A percentile compares a stretch with the other conserved stretches of the same genome.
phyloP scores from a whole-genome alignment of 192 early-diverging fungal genomes.

The Funneliformis geosporum region DNA sequence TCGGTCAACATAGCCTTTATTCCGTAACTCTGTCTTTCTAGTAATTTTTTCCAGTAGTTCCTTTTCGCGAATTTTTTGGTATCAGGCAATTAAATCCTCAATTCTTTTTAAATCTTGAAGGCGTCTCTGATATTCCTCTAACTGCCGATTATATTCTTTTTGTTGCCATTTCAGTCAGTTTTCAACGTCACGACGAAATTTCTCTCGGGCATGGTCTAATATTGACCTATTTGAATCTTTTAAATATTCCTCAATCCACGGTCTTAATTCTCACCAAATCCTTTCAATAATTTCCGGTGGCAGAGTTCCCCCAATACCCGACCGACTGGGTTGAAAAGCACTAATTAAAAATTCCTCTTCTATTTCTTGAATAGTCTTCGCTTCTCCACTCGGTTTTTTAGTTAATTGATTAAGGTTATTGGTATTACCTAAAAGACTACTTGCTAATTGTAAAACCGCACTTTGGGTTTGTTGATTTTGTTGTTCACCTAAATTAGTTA shows the following conservation, averaged over 20 bases:
- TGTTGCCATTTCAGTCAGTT: neutral
- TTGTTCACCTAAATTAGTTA: no score
- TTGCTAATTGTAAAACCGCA: neutral
- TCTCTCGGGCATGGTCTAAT: neutral
- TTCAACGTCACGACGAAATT: neutral
- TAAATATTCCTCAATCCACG: conserved; percentile 6
- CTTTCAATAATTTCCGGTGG: neutral
- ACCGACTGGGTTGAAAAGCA: neutral
- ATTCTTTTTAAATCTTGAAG: neutral
- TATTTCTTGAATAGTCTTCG: neutral
- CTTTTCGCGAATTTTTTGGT: neutral
- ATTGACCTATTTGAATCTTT: neutral
- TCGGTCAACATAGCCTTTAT: neutral
- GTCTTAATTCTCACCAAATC: neutral
- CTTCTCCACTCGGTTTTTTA: neutral
- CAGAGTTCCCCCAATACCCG: neutral
- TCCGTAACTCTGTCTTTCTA: neutral
- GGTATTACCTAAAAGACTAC: neutral
- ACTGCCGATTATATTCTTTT: neutral
- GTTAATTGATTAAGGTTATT: neutral
- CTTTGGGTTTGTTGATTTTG: neutral
- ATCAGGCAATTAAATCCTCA: neutral
- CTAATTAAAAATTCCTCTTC: conserved; percentile 6
- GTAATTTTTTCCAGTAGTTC: neutral
- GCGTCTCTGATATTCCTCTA: neutral